Percentiles rank a stretch among this genome's conserved stretches.
Evolutionary conservation across 306 rosid genomes (phyloP).

Genomic region (Quercus berberidifolia): DNA sequence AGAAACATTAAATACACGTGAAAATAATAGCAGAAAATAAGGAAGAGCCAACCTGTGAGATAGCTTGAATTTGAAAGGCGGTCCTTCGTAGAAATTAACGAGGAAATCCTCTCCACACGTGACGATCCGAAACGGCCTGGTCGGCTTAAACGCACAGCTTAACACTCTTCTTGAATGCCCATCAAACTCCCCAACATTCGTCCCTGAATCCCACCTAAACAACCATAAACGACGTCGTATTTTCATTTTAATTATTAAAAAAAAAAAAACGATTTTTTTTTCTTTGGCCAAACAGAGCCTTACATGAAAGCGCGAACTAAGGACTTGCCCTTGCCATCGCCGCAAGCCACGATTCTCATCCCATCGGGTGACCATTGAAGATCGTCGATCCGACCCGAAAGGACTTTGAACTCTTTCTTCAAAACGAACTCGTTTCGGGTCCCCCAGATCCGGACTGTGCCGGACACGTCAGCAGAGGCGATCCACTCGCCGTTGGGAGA

Average conservation of each 20-base stretch:
- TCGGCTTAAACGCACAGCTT: conserved; percentile 93
- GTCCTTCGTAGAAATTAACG: conserved; percentile 93
- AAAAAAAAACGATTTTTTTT: neutral
- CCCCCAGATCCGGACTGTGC: conserved; percentile 91
- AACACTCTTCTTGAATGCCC: conserved; percentile 90
- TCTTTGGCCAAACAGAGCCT: neutral
- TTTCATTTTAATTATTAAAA: neutral
- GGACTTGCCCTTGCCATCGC: conserved; percentile 91
- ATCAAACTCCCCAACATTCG: conserved; percentile 95
- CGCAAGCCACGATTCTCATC: conserved; percentile 82
- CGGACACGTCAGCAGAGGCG: conserved; percentile 86
- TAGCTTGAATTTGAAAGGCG: conserved; percentile 86
- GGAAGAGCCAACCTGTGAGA: conserved; percentile 60
- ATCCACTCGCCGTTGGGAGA: conserved; percentile 98
- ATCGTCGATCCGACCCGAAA: conserved; percentile 91
- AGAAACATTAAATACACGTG: no score
- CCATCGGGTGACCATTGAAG: conserved; percentile 97
- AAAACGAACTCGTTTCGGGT: conserved; percentile 70
- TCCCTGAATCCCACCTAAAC: conserved; percentile 91
- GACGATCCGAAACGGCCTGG: conserved; percentile 84
- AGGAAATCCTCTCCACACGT: conserved; percentile 93
- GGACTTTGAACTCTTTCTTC: conserved; percentile 88
- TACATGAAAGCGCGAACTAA: conserved; percentile 90
- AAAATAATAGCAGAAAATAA: neutral
- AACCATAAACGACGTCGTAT: neutral